Evolutionary conservation across 2,329 filamentous ascomycete genomes (phyloP), one percentile per base, ranked within the genome.

Genomic region (Rutstroemia sp.): DNA sequence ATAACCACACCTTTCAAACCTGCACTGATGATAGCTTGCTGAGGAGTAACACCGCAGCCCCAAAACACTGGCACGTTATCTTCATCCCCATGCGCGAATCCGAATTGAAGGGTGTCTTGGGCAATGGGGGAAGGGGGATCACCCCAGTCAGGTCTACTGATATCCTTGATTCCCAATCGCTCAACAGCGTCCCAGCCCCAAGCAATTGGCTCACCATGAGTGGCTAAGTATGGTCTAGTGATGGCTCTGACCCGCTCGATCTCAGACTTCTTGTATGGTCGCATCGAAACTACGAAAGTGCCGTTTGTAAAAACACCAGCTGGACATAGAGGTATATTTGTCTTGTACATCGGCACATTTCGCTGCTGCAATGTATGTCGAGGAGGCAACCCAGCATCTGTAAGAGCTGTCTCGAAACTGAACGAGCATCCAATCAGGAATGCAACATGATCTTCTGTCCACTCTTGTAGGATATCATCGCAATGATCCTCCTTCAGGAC

Each of bases 1-100:
- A 87, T 81, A 1, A 85, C 74, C 1, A 74, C 72, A 0, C 83
- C 83, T 48, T 78, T 34, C 64, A 47, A 84, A 10, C 49, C 70
- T 5, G 81, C 79, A 56, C 72, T 73, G 74, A 83, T 78, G 1
- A 86, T 79, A 14, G 81, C 82, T 64, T 84, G 78, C 65, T 86
- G 83, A 1, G 84, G 82, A 39, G 83, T 86, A 10, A 86, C 82
- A 37, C 83, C 83, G 64, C 83, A 87, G 0, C 80, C 83, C 81
- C 83, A 81, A 61, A 83, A 83, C 4, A 82, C 76, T 0, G 79
- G 80, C 30, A 83, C 72, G 25, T 76, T 72, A 14, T 74, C 70
- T 19, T 70, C 69, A 45, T 27, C 42, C 27, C 49, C 42, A n/a
- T 44, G 18, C 1, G 50, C 10, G 2, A n/a, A 34, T 12, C 46